These are phyloP conservation scores for Lanmaoa pseudosensibilis DNA, from an alignment of 768 basidiomycete genomes.

Conservation along the genomic window DNA sequence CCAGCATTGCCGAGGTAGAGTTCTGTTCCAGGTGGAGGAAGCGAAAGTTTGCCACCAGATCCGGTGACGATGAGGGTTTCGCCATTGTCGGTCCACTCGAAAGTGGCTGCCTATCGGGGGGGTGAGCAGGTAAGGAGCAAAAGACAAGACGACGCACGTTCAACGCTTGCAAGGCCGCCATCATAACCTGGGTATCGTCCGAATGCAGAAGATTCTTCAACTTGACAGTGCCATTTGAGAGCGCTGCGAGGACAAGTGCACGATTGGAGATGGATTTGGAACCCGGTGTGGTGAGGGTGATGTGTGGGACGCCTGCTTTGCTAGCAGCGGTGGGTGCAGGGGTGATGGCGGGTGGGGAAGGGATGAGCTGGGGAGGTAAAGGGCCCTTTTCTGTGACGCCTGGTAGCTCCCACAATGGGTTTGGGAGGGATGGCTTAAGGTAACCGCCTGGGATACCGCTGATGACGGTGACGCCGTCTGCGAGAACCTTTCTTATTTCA, in stretches of 20 bases:
- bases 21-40: slow-evolving; percentile 80
- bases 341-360: neutral
- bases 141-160: slow-evolving; percentile 48
- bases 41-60: slow-evolving; percentile 74
- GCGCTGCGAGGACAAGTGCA: slow-evolving; percentile 88
- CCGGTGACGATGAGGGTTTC: slow-evolving; percentile 93
- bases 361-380: slow-evolving; percentile 23
- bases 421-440: slow-evolving; percentile 45
- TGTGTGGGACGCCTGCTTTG: slow-evolving; percentile 20
- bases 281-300: slow-evolving; percentile 89
- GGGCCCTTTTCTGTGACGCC: slow-evolving; percentile 12
- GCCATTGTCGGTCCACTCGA: slow-evolving; percentile 94
- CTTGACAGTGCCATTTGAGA: slow-evolving; percentile 84
- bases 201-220: slow-evolving; percentile 92
- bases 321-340: neutral
- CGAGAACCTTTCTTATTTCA: slow-evolving; percentile 78
- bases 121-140: neutral
- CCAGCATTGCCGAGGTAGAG: slow-evolving; percentile 97
- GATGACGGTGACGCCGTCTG: slow-evolving; percentile 76
- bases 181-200: slow-evolving; percentile 99
- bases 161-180: slow-evolving; percentile 86
- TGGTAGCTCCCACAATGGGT: slow-evolving; percentile 32
- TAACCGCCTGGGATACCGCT: slow-evolving; percentile 53
- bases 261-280: slow-evolving; percentile 97
- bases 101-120: slow-evolving; percentile 72